Conservation (phyloP, 2,329 filamentous ascomycete genomes). For the Blumeria graminis region DNA sequence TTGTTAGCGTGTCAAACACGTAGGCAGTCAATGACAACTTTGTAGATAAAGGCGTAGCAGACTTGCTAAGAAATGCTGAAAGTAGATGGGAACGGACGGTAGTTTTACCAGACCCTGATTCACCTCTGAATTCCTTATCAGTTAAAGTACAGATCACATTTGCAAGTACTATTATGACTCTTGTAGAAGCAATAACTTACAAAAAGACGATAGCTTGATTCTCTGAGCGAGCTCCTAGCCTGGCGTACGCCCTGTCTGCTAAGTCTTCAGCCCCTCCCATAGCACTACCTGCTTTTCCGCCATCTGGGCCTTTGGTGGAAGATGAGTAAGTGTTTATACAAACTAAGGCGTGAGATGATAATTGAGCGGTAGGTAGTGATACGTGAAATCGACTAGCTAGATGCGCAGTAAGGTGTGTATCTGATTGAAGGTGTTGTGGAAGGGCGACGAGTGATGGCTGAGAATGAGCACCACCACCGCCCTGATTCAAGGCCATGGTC, state of each 20-base stretch:
- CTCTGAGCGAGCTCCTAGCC: constrained; percentile 69
- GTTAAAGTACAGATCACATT: constrained; percentile 1
- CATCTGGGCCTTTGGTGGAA: constrained; percentile 71
- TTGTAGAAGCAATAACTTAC: constrained; percentile 28
- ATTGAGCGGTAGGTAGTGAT: constrained; percentile 59
- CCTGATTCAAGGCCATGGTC: constrained; percentile 4
- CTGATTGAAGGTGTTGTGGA: constrained; percentile 58
- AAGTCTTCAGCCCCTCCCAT: constrained; percentile 84
- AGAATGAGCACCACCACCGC: constrained; percentile 36
- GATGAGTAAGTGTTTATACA: constrained; percentile 88
- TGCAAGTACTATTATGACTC: no score
- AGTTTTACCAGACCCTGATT: constrained; percentile 90
- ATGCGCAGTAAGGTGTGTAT: constrained; percentile 58
- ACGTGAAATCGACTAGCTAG: constrained; percentile 82
- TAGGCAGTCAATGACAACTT: constrained; percentile 88
- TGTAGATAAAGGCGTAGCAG: constrained; percentile 74
- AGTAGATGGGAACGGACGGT: constrained; percentile 78
- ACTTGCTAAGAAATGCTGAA: constrained; percentile 65
- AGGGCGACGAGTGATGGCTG: constrained; percentile 75
- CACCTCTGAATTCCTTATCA: constrained; percentile 35
- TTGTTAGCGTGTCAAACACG: constrained; percentile 86
- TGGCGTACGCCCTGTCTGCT: constrained; percentile 61
- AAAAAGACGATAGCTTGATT: constrained; percentile 85
- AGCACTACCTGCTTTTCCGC: constrained; percentile 72
- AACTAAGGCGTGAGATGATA: constrained; percentile 81